Evolutionary conservation across 495 filamentous ascomycete species (phyloP).

Genomic region (Wilcoxina mikolae): DNA sequence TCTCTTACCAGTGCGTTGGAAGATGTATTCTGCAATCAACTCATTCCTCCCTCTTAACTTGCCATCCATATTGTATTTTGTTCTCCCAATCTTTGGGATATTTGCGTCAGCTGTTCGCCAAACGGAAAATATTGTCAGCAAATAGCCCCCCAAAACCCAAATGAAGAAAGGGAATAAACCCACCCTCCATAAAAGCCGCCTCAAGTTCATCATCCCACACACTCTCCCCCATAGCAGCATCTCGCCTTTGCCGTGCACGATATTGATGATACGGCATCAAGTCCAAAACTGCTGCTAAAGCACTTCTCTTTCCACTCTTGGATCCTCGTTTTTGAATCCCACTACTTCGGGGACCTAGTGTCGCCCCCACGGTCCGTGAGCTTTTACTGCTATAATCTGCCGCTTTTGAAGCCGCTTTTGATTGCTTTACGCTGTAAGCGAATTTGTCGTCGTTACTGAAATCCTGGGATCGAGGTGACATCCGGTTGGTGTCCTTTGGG

Average conservation of each 20-base stretch:
- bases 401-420: not conserved
- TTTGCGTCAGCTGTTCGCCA: slow-evolving; percentile 51
- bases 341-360: not conserved
- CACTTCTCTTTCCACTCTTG: slow-evolving; percentile 4
- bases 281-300: slow-evolving; percentile 16
- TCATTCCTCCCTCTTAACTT: slow-evolving; percentile 79
- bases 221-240: slow-evolving; percentile 23
- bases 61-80: slow-evolving; percentile 57
- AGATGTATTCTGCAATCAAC: slow-evolving; percentile 72
- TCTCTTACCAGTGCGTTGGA: slow-evolving; percentile 47
- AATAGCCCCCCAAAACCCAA: not conserved
- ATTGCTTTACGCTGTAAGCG: not conserved
- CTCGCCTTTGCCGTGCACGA: slow-evolving; percentile 25
- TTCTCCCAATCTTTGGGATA: slow-evolving; percentile 66
- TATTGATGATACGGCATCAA: slow-evolving; percentile 28
- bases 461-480: not conserved
- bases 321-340: not conserved
- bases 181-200: slow-evolving; percentile 80
- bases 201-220: slow-evolving; percentile 77
- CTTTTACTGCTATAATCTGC: not conserved
- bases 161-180: slow-evolving; percentile 19
- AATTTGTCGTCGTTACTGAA: not conserved
- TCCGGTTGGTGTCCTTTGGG: not conserved
- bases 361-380: not conserved
- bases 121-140: slow-evolving; percentile 15